Evolutionary conservation across 768 basidiomycete genomes (phyloP), one percentile per base, ranked within the genome.

Genomic region (Macrolepiota albuminosa): DNA sequence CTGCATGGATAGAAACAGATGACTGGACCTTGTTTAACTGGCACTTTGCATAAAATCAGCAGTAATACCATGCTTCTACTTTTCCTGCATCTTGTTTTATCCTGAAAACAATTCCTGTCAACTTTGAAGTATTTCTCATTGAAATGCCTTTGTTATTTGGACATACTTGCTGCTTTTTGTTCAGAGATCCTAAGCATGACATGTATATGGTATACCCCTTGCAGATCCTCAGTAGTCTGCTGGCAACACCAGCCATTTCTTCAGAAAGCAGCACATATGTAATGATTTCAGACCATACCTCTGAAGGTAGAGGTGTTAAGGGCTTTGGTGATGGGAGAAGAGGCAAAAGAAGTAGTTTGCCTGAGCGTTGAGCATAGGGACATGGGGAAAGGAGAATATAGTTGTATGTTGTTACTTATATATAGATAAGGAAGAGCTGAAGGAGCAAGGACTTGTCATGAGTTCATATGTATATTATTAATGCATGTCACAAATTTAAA

Each of bases 241-340:
- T 71, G 42, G 72, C 60, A 68, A 70, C 68, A 26, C 64, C 56
- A 36, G 65, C 59, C 49, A 63, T 56, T 50, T 62, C 60, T 48
- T 70, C 69, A 60, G 58, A 57, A 26, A 63, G 61, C 45, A 79
- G 63, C 4, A 73, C 73, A 66, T 73, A 75, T 34, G 72, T 68
- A 54, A 92, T 78, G 52, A 93, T 83, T 40, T 78, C 78, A 6
- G 78, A 73, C 91, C 91, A 92, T 61, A 92, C 68, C 73, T 92
- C 91, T 4, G 75, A 72, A 1, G 91, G 91, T 18, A 93, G 75
- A 33, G 83, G 73, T 61, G 80, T 83, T 51, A 79, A 62, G 18
- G 78, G 78, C 29, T 77, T 79, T 45, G 72, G 78, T 5, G 77
- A 69, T 13, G 88, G 89, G 13, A 91, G 78, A 18, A 93, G 78